Evolutionary conservation across 345 rosid genomes (phyloP).

Genomic region (Alliaria petiolata): DNA sequence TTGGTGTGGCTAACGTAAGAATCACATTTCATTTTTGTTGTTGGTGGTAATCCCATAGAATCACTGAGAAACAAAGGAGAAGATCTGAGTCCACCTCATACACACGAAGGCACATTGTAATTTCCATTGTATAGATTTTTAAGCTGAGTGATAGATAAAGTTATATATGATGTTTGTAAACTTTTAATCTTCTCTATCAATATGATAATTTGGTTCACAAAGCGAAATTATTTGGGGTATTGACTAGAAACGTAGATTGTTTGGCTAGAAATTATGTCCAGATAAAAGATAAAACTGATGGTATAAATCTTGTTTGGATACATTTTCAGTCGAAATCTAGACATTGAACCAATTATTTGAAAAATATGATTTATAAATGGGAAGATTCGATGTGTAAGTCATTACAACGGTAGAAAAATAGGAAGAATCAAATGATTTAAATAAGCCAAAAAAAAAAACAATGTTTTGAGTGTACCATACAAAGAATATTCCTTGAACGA

Average conservation of each 20-base stretch:
- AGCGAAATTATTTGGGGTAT: not conserved
- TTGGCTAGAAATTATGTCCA: not conserved
- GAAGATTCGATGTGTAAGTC: slow-evolving; percentile 27
- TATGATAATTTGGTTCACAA: not conserved
- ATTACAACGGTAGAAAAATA: slow-evolving; percentile 22
- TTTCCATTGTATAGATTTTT: not conserved
- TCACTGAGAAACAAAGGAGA: slow-evolving; percentile 25
- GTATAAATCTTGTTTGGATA: not conserved
- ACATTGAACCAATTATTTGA: slow-evolving; percentile 6
- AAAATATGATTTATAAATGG: not conserved
- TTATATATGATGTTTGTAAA: not conserved
- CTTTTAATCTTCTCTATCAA: not conserved
- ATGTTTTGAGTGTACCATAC: slow-evolving; percentile 31
- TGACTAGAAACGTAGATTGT: not conserved
- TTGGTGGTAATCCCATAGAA: not conserved
- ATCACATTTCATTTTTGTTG: not conserved
- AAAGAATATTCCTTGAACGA: slow-evolving; percentile 39
- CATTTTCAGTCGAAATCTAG: not conserved
- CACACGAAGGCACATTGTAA: slow-evolving; percentile 5
- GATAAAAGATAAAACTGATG: no score
- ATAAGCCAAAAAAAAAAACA: slow-evolving; percentile 10
- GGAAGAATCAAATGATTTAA: slow-evolving; percentile 7
- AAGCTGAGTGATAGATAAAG: not conserved
- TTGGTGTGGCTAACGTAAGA: not conserved
- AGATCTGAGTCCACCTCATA: not conserved